A percentile compares a stretch with the other conserved stretches of the same genome.
Evolutionary conservation across 2,329 filamentous ascomycete genomes (phyloP).

Genomic region (Ophiocordyceps unilateralis): DNA sequence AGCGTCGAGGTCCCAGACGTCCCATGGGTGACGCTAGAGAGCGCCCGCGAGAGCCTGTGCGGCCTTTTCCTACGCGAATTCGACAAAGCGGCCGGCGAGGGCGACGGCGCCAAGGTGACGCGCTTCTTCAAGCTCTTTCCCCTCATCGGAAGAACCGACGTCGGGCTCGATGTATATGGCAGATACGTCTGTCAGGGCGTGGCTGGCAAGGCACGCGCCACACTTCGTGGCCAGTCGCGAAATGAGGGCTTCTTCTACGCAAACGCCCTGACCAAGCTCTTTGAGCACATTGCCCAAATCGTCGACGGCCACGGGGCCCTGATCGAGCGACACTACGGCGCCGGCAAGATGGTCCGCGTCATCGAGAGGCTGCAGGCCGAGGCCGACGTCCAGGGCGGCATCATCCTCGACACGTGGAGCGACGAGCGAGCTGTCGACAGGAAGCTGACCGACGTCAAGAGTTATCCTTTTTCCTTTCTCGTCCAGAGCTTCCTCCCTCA

Average conservation of each 20-base stretch:
- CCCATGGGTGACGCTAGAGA: conserved; percentile 71
- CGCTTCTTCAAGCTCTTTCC: conserved; percentile 98
- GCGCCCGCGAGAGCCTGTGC: conserved; percentile 77
- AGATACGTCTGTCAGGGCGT: conserved; percentile 93
- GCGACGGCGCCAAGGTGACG: conserved; percentile 79
- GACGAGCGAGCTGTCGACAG: conserved; percentile 76
- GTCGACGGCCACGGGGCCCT: conserved; percentile 80
- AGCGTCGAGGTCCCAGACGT: conserved; percentile 90
- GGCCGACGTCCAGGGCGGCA: conserved; percentile 89
- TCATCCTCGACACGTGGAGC: conserved; percentile 87
- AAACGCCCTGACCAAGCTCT: conserved; percentile 75
- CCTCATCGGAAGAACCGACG: conserved; percentile 73
- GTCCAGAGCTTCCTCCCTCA: conserved; percentile 80
- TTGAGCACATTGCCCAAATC: conserved; percentile 95
- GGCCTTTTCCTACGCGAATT: conserved; percentile 87
- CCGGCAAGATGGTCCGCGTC: conserved; percentile 84
- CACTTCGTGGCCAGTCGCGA: conserved; percentile 41
- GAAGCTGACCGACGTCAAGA: conserved; percentile 86
- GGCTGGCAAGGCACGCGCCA: conserved; percentile 63
- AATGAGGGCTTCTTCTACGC: conserved; percentile 84
- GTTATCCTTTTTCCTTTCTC: conserved; percentile 92
- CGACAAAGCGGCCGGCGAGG: conserved; percentile 72
- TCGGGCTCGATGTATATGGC: conserved; percentile 87
- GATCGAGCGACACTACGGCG: conserved; percentile 86
- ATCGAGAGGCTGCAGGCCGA: conserved; percentile 87